Percentiles rank a stretch among this genome's conserved stretches.
These are phyloP conservation scores for Xylariaceae sp. DNA, from an alignment of 2,329 filamentous ascomycete species.

Conservation along the genomic window DNA sequence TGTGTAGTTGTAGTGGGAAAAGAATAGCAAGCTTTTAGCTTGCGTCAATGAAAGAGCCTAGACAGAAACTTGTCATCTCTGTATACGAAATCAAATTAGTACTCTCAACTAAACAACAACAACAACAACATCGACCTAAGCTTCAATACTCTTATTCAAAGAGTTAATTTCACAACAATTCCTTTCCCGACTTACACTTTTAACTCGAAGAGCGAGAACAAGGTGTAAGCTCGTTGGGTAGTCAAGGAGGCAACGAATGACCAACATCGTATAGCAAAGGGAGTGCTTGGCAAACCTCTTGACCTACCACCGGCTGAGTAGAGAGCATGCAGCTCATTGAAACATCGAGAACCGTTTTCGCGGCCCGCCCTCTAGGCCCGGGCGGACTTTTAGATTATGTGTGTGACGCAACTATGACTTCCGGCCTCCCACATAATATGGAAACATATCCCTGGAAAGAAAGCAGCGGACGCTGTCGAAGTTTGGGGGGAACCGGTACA, in stretches of 20 bases:
- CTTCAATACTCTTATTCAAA: too few species aligned
- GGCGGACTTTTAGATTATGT: background rate
- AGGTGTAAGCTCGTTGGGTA: too few species aligned
- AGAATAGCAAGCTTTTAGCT: background rate
- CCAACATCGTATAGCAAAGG: conserved; percentile 2
- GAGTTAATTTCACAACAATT: background rate
- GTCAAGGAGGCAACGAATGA: too few species aligned
- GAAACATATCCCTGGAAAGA: background rate
- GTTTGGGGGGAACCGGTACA: background rate
- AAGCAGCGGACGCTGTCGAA: background rate
- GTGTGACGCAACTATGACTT: conserved; percentile 23
- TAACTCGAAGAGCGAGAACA: too few species aligned
- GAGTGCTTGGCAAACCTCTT: conserved; percentile 8
- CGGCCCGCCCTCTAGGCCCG: background rate
- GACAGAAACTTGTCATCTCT: too few species aligned
- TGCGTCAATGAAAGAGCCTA: too few species aligned
- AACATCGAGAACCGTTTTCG: background rate
- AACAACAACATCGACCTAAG: background rate
- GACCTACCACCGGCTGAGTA: conserved; percentile 7
- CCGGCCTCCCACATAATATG: background rate
- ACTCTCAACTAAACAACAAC: too few species aligned
- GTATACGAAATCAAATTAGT: background rate
- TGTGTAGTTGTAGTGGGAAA: too few species aligned
- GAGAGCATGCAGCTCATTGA: conserved; percentile 9
- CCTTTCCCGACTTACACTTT: background rate